Conservation (phyloP, 1,284 basidiomycete genomes). For the Boletus sp. region DNA sequence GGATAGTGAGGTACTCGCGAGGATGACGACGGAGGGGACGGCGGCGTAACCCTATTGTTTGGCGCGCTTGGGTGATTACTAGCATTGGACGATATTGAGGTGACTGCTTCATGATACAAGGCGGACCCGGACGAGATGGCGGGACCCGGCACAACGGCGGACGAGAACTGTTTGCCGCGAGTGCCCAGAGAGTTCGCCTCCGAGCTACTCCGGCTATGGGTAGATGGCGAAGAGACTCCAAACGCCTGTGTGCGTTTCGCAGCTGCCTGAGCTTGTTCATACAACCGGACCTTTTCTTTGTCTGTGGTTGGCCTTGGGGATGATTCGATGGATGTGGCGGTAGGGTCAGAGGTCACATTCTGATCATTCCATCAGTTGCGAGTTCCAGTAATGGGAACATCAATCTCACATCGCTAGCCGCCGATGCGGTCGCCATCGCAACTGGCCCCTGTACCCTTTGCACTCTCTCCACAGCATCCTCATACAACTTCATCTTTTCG, state of each 20-base stretch:
- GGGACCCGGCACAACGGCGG: slow-evolving; percentile 8
- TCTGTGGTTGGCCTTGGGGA: slow-evolving; percentile 61
- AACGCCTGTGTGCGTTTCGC: slow-evolving; percentile 48
- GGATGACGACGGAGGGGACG: slow-evolving; percentile 23
- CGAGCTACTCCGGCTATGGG: slow-evolving; percentile 34
- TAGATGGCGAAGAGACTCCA: slow-evolving; percentile 25
- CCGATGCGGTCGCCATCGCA: slow-evolving; percentile 31
- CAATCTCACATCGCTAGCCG: slow-evolving; percentile 24
- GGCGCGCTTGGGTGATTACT: not conserved
- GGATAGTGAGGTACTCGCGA: slow-evolving; percentile 41
- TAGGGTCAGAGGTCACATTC: slow-evolving; percentile 6
- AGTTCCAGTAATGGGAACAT: not conserved
- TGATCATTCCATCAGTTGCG: slow-evolving; percentile 7
- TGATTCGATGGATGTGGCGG: slow-evolving; percentile 23
- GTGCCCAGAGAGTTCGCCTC: slow-evolving; percentile 20
- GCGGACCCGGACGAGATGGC: slow-evolving; percentile 40
- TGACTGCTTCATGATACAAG: slow-evolving; percentile 45
- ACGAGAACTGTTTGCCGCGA: slow-evolving; percentile 17
- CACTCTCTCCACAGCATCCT: slow-evolving; percentile 59
- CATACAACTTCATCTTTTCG: slow-evolving; percentile 64
- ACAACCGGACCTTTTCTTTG: slow-evolving; percentile 68
- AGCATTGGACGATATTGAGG: slow-evolving; percentile 32
- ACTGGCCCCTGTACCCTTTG: slow-evolving; percentile 50
- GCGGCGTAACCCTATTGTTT: slow-evolving; percentile 7
- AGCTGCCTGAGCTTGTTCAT: slow-evolving; percentile 59